phyloP scores from a whole-genome alignment of 1,139 yeast species.

The Entelexis sorbosivorans region DNA sequence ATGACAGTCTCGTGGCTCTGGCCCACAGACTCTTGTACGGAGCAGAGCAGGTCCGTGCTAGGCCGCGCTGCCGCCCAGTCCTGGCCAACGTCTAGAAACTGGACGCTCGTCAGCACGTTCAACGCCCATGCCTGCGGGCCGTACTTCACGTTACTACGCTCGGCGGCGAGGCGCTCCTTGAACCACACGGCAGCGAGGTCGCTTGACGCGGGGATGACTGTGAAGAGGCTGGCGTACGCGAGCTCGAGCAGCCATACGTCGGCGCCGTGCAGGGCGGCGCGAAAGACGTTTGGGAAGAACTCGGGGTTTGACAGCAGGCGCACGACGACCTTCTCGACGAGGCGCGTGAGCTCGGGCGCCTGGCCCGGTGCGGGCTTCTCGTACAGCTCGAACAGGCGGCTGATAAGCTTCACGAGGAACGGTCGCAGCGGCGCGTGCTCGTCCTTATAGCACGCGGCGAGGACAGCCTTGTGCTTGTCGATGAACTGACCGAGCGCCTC shows the following conservation, averaged over 20 bases:
- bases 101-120: slow-evolving; percentile 26
- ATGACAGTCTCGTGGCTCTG: slow-evolving; percentile 38
- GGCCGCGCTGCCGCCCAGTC: slow-evolving; percentile 24
- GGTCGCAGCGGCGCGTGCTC: slow-evolving; percentile 16
- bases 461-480: slow-evolving; percentile 18
- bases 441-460: slow-evolving; percentile 24
- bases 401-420: slow-evolving; percentile 16
- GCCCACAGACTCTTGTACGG: slow-evolving; percentile 32
- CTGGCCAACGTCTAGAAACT: slow-evolving; percentile 29
- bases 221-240: slow-evolving; percentile 25
- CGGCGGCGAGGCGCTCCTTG: slow-evolving; percentile 10
- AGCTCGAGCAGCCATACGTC: slow-evolving; percentile 25
- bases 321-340: slow-evolving; percentile 24
- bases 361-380: slow-evolving; percentile 16
- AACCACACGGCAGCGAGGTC: slow-evolving; percentile 46
- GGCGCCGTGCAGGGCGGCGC: slow-evolving; percentile 16
- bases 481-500: slow-evolving; percentile 23
- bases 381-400: slow-evolving; percentile 21
- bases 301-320: slow-evolving; percentile 24
- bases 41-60: slow-evolving; percentile 36
- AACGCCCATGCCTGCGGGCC: slow-evolving; percentile 18
- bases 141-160: background rate
- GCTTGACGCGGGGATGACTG: slow-evolving; percentile 27
- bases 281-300: slow-evolving; percentile 23
- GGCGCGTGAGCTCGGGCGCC: slow-evolving; percentile 20